Evolutionary conservation across 2,329 filamentous ascomycete species (phyloP), one percentile per base, ranked within the genome.

Genomic region (Corinectria fuckeliana): DNA sequence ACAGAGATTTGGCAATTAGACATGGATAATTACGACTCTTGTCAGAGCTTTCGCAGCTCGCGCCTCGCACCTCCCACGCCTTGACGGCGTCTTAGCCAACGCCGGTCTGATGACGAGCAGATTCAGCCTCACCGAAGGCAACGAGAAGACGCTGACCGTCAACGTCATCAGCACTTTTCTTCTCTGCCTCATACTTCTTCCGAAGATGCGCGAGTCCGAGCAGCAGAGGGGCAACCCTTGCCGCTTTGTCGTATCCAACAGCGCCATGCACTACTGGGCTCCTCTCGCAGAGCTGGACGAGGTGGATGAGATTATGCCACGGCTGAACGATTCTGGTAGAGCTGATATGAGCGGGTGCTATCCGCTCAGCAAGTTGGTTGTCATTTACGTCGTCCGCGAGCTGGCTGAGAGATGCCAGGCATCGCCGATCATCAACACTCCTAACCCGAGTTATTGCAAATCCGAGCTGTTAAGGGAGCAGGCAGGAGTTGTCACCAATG

Each of bases 1-100:
- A 72, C 84, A 8, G 75, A 82, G 9, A 80, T 85, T 11, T 85
- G 79, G 80, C 7, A 66, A 0, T 64, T 85, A 3, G 81, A 85
- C 42, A 79, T 85, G 75, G 58, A 52, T 0, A 77, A 71, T 2
- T 84, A 83, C 21, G 71, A 74, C 0, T 83, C 80, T n/a, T 0
- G 70, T 85, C 11, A 72, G 74, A 23, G 54, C 63, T 0, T 85
- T 85, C 39, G 72, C 72, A 0, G 65, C 50, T 0, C n/a, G 25
- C 11, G 42, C 49, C 14, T 48, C 70, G 6, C 26, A 28, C 1
- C 70, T 84, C 4, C 51, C 71, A 0, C 75, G 77, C 8, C 62
- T 85, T 7, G 81, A 85, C 56, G 77, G 72, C 3, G 75, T 79
- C 0, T 69, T 83, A 4, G 74, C 77, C 28, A 85, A 77, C 32